Evolutionary conservation across 306 rosid species (phyloP).

Genomic region (Hylodesmum podocarpum): DNA sequence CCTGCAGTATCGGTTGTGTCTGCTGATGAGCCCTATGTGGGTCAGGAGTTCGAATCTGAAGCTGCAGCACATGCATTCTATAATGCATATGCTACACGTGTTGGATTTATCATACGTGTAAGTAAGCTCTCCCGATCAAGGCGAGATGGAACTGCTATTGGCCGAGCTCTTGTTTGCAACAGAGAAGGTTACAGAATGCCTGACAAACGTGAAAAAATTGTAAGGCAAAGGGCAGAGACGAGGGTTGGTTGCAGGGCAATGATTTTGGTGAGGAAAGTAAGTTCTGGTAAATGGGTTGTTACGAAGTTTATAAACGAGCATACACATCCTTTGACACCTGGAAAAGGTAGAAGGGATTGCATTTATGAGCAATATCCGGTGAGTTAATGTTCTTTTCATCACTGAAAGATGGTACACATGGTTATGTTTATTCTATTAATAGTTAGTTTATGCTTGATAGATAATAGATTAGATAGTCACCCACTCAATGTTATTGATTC

Average conservation of each 20-base stretch:
- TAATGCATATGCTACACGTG: conserved; percentile 76
- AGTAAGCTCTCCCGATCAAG: conserved; percentile 96
- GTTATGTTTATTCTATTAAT: background rate
- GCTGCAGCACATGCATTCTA: conserved; percentile 93
- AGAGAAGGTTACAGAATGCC: conserved; percentile 98
- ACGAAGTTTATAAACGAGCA: conserved; percentile 88
- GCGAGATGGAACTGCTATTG: conserved; percentile 93
- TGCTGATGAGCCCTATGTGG: conserved; percentile 82
- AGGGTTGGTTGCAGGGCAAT: conserved; percentile 97
- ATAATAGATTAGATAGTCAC: background rate
- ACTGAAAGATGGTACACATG: background rate
- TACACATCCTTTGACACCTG: conserved; percentile 79
- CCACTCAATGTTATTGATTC: background rate
- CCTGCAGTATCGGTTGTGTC: conserved; percentile 49
- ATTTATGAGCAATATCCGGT: conserved; percentile 87
- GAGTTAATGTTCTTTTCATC: conserved; percentile 34
- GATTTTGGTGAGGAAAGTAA: conserved; percentile 87
- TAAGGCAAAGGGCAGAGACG: conserved; percentile 95
- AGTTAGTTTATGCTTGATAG: background rate
- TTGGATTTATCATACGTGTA: conserved; percentile 92
- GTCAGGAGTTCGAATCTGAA: conserved; percentile 94
- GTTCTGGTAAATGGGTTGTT: conserved; percentile 90
- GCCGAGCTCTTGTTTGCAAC: conserved; percentile 95
- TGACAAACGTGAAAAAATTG: conserved; percentile 95
- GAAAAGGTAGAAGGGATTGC: conserved; percentile 83